Evolutionary conservation across 2,329 filamentous ascomycete species (phyloP).

Genomic region (Akanthomyces dipterigenus): DNA sequence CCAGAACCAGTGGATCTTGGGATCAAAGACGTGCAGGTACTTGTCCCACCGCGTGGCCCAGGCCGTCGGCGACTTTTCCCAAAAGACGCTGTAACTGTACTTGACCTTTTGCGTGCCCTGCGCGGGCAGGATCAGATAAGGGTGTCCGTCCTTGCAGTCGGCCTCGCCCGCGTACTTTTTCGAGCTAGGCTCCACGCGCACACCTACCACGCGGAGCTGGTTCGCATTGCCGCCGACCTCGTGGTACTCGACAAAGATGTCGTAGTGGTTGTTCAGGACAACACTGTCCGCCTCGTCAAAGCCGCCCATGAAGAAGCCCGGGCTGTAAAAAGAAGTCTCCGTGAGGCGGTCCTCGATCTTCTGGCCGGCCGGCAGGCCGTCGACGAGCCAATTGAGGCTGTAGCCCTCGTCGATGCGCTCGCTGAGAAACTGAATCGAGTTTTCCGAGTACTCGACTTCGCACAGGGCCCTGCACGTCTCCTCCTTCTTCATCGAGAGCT

Average conservation of each 20-base stretch:
- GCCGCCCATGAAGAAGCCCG: slow-evolving; percentile 75
- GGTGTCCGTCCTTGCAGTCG: slow-evolving; percentile 55
- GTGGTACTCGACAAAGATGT: slow-evolving; percentile 91
- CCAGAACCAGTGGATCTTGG: slow-evolving; percentile 98
- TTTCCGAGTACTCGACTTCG: slow-evolving; percentile 50
- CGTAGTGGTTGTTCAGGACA: slow-evolving; percentile 86
- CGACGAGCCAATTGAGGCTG: slow-evolving; percentile 91
- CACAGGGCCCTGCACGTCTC: slow-evolving; percentile 84
- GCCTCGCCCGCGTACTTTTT: slow-evolving; percentile 49
- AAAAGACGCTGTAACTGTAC: slow-evolving; percentile 91
- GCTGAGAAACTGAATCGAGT: slow-evolving; percentile 73
- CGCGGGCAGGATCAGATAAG: slow-evolving; percentile 56
- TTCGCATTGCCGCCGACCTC: slow-evolving; percentile 58
- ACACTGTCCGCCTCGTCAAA: slow-evolving; percentile 48
- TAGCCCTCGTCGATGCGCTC: slow-evolving; percentile 76
- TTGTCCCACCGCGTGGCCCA: slow-evolving; percentile 99
- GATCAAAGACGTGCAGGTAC: slow-evolving; percentile 93
- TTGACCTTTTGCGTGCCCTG: slow-evolving; percentile 56
- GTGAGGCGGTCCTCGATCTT: slow-evolving; percentile 70
- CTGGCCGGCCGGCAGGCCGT: slow-evolving; percentile 87
- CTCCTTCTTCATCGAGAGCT: slow-evolving; percentile 79
- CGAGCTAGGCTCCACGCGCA: slow-evolving; percentile 79
- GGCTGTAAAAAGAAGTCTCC: slow-evolving; percentile 76
- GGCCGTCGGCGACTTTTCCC: slow-evolving; percentile 74
- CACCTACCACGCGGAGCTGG: slow-evolving; percentile 83